Evolutionary conservation across 1,139 yeast genomes (phyloP).

Genomic region (Hansenula sp.): DNA sequence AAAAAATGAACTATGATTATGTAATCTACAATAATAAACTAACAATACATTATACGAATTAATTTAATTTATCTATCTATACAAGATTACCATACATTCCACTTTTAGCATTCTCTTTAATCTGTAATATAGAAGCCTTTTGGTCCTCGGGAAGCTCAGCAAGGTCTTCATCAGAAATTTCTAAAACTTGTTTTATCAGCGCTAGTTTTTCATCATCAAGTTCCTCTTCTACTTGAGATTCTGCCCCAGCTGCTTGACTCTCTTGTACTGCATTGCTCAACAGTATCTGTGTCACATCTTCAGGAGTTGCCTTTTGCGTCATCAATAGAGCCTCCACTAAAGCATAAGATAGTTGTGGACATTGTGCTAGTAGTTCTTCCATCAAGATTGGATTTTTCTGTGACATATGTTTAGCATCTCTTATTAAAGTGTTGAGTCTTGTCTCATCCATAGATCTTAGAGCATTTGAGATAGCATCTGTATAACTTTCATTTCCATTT

Average conservation of each 20-base stretch:
- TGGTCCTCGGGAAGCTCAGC: slow-evolving; percentile 58
- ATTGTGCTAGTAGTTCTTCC: slow-evolving; percentile 56
- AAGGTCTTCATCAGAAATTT: slow-evolving; percentile 62
- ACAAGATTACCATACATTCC: slow-evolving; percentile 40
- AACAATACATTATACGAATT: neutral
- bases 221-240: slow-evolving; percentile 25
- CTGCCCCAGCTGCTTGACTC: slow-evolving; percentile 7
- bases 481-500: slow-evolving; percentile 41
- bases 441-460: slow-evolving; percentile 53
- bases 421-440: slow-evolving; percentile 50
- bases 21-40: neutral
- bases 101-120: slow-evolving; percentile 37
- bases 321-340: slow-evolving; percentile 71
- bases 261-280: slow-evolving; percentile 10
- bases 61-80: neutral
- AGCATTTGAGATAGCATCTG: slow-evolving; percentile 58
- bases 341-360: slow-evolving; percentile 80
- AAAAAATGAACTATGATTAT: neutral
- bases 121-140: slow-evolving; percentile 32
- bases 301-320: slow-evolving; percentile 27
- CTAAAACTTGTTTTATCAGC: slow-evolving; percentile 51
- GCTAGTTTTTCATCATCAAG: slow-evolving; percentile 45
- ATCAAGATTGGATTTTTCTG: slow-evolving; percentile 59
- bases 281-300: slow-evolving; percentile 27
- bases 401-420: slow-evolving; percentile 63